Evolutionary conservation across 2,329 filamentous ascomycete species (phyloP), one percentile per base, ranked within the genome.

Genomic region (Orbilia oligospora): DNA sequence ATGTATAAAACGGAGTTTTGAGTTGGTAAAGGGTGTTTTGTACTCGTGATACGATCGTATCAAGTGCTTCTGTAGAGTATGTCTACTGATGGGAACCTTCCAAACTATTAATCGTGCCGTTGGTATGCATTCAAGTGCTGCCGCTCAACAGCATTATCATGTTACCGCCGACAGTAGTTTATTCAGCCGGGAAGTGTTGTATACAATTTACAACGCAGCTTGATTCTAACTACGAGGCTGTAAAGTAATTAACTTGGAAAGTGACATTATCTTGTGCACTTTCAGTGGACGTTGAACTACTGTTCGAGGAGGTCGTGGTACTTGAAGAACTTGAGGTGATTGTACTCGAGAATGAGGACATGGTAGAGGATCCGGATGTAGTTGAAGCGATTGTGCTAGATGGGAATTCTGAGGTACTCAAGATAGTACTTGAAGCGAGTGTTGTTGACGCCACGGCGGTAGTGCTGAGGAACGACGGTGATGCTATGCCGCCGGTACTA

Each of bases 211-310:
- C 36, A n/a, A 12, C 38, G 1, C 3, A 41, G 5, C 3, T n/a
- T n/a, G 38, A 16, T 14, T 14, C 10, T 38, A 10, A 38, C 12
- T 38, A 38, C 2, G 36, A 38, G 10, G 36, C 36, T 10, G 36
- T 38, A 41, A 65, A 65, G n/a, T 65, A 65, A 9, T 48, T 46
- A 16, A 65, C 46, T 16, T 30, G 38, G 33, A 65, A 65, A 16
- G 61, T 65, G 33, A 65, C 61, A 36, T 22, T 49, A 16, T 61
- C 55, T 30, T 61, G 55, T 2, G 56, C 56, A 14, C 56, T 61
- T 1, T 61, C 56, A 3, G 33, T 61, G 6, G 56, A 20, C 1
- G 56, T 41, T 22, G 61, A 36, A 20, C 41, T 65, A 14, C 44
- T 65, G 16, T 41, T 65, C n/a, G 30, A 58, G 22, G 53, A 38